Conservation (phyloP, 768 basidiomycete genomes). For the Clavaria fumosa region DNA sequence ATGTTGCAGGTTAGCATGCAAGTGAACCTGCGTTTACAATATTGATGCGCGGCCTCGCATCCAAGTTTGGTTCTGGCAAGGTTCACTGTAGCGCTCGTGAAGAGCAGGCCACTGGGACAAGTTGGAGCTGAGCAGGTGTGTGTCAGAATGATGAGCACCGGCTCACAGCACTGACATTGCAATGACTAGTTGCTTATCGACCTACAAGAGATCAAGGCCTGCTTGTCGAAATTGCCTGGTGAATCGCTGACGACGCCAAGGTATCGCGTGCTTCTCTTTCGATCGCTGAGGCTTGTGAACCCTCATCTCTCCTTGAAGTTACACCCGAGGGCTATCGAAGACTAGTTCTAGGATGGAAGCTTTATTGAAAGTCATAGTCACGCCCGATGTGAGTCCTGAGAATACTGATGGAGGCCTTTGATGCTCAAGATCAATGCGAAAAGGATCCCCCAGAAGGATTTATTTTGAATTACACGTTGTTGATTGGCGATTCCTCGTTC, state of each 20-base stretch:
- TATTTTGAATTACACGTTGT: conserved; percentile 86
- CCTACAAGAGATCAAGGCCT: conserved; percentile 73
- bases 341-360: conserved; percentile 75
- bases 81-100: conserved; percentile 81
- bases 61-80: conserved; percentile 68
- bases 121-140: conserved; percentile 87
- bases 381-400: conserved; percentile 54
- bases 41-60: too few species aligned
- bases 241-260: conserved; percentile 41
- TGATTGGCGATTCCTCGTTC: conserved; percentile 90
- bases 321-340: conserved; percentile 69
- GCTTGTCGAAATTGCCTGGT: conserved; percentile 71
- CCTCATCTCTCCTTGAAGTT: conserved; percentile 38
- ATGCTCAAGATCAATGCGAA: not conserved
- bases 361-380: conserved; percentile 88
- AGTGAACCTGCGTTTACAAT: conserved; percentile 50
- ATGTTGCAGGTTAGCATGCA: conserved; percentile 33
- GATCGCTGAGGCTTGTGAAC: conserved; percentile 4
- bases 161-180: not conserved
- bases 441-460: conserved; percentile 90
- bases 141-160: not conserved
- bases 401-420: not conserved
- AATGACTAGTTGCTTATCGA: conserved; percentile 73
- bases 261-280: conserved; percentile 20
- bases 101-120: conserved; percentile 80